Conservation (phyloP, 2,329 filamentous ascomycete species). For the Penicillium sp. region DNA sequence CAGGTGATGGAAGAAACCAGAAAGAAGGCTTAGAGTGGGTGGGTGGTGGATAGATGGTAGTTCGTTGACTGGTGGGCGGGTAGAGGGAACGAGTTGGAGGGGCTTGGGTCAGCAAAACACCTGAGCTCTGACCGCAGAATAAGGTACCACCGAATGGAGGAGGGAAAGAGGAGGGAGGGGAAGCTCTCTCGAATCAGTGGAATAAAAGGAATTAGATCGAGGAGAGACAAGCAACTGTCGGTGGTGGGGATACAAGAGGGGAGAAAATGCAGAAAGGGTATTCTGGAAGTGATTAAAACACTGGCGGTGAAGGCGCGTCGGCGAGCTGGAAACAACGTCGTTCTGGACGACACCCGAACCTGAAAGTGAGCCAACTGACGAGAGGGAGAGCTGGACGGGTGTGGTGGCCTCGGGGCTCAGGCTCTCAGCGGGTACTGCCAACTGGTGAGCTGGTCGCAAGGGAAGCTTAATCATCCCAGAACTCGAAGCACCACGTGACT, state of each 20-base stretch:
- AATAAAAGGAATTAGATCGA: not conserved
- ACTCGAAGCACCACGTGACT: too few species aligned
- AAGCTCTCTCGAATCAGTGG: not conserved
- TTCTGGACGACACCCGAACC: conserved; percentile 3
- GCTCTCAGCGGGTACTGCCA: too few species aligned
- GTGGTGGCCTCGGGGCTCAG: too few species aligned
- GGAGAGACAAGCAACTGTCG: not conserved
- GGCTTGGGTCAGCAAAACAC: conserved; percentile 20
- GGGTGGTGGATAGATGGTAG: conserved; percentile 4
- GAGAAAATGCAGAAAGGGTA: conserved; percentile 5
- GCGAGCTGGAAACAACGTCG: not conserved
- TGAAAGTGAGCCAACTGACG: not conserved
- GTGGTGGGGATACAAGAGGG: conserved; percentile 2
- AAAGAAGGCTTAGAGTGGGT: conserved; percentile 4
- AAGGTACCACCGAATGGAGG: conserved; percentile 1
- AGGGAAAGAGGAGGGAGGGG: not conserved
- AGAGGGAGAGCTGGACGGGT: not conserved
- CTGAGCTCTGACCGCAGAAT: conserved; percentile 10
- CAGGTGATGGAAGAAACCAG: not conserved
- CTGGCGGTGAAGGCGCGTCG: conserved; percentile 22
- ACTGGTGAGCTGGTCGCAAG: too few species aligned
- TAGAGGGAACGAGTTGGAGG: conserved; percentile 17
- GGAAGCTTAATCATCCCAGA: too few species aligned
- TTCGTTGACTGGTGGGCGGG: conserved; percentile 26
- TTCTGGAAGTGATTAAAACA: conserved; percentile 12